phyloP scores from a whole-genome alignment of 768 basidiomycete species.

The Suillus decipiens region DNA sequence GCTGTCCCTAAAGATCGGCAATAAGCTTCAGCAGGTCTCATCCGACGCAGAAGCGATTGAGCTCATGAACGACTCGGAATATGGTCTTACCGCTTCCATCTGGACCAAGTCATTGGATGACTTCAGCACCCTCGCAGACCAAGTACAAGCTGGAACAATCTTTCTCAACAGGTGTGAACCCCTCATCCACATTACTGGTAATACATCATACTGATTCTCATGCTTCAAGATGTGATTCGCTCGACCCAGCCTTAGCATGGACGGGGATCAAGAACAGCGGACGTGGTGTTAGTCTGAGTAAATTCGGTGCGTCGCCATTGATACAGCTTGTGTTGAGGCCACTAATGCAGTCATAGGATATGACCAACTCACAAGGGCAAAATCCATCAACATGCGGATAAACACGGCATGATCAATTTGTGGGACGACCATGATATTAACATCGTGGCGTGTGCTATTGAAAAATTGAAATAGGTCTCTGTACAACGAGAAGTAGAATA shows the following conservation, averaged over 20 bases:
- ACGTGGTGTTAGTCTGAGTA: conserved; percentile 85
- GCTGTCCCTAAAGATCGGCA: not conserved
- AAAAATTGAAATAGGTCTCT: not conserved
- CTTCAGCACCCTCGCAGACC: conserved; percentile 64
- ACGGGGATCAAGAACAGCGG: conserved; percentile 94
- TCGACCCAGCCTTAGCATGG: conserved; percentile 95
- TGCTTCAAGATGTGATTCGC: conserved; percentile 68
- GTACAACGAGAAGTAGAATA: conserved; percentile 77
- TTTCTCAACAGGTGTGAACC: conserved; percentile 76
- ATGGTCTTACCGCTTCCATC: conserved; percentile 91
- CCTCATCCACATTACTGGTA: not conserved
- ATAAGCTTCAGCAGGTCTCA: conserved; percentile 49
- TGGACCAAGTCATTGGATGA: conserved; percentile 86
- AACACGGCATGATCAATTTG: conserved; percentile 39
- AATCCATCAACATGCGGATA: conserved; percentile 83
- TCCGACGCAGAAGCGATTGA: conserved; percentile 85
- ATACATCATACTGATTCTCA: not conserved
- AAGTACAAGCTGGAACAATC: conserved; percentile 88
- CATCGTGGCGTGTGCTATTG: not conserved
- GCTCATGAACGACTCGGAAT: conserved; percentile 96
- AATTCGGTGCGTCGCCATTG: conserved; percentile 66
- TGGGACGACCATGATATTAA: not conserved
- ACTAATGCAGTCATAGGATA: conserved; percentile 55
- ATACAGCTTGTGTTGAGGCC: not conserved
- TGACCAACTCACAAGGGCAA: conserved; percentile 81